Evolutionary conservation across 2,329 filamentous ascomycete genomes (phyloP).

Genomic region (Alternaria ethzedia): DNA sequence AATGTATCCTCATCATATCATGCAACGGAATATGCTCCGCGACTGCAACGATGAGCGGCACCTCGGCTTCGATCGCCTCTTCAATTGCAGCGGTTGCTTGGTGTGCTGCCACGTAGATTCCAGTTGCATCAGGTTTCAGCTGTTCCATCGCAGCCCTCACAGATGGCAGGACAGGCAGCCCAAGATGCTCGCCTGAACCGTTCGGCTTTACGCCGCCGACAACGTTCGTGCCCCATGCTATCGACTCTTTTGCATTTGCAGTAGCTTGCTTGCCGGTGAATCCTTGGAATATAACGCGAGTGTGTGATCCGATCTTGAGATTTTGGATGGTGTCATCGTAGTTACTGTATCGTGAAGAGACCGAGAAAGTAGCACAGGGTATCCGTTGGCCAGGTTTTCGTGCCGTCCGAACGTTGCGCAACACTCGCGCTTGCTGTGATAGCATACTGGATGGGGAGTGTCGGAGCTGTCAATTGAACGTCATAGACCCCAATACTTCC

Average conservation of each 20-base stretch:
- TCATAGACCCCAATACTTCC: slow-evolving; percentile 5
- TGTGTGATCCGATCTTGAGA: slow-evolving; percentile 70
- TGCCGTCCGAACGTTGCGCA: slow-evolving; percentile 9
- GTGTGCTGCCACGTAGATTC: slow-evolving; percentile 79
- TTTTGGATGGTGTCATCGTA: slow-evolving; percentile 70
- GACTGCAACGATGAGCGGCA: slow-evolving; percentile 78
- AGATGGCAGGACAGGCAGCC: slow-evolving; percentile 72
- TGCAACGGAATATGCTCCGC: slow-evolving; percentile 82
- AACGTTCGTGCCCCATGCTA: slow-evolving; percentile 80
- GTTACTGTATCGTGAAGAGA: slow-evolving; percentile 41
- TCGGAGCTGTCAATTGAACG: slow-evolving; percentile 7
- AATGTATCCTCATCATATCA: slow-evolving; percentile 76
- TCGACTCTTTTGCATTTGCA: slow-evolving; percentile 75
- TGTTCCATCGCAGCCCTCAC: slow-evolving; percentile 72
- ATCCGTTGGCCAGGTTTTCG: slow-evolving; percentile 1
- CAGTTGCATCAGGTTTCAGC: slow-evolving; percentile 77
- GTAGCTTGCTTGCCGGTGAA: slow-evolving; percentile 75
- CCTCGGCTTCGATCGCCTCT: slow-evolving; percentile 79
- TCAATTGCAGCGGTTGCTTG: slow-evolving; percentile 76
- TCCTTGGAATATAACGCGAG: slow-evolving; percentile 72
- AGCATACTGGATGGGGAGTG: slow-evolving; percentile 16
- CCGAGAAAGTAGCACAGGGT: slow-evolving; percentile 35
- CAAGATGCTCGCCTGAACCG: slow-evolving; percentile 73
- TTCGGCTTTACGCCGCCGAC: slow-evolving; percentile 79
- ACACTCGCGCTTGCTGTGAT: slow-evolving; percentile 16